These are phyloP conservation scores for Leptographium flavum DNA, from an alignment of 2,329 filamentous ascomycete genomes.

Conservation along the genomic window DNA sequence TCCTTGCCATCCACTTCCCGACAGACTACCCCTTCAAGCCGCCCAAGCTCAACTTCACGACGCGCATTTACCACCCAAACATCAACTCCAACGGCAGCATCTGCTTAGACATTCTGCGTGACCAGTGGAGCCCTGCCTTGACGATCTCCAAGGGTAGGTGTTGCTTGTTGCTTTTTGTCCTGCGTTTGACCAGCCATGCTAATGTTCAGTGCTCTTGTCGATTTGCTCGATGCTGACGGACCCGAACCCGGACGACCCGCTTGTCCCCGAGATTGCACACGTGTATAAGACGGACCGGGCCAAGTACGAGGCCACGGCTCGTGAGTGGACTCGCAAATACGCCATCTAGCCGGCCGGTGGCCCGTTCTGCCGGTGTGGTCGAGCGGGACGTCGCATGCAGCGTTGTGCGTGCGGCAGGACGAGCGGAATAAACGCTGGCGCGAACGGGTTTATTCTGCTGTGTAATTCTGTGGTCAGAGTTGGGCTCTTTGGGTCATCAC, in stretches of 20 bases:
- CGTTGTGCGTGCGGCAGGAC: neutral
- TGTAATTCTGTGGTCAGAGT: conserved; percentile 1
- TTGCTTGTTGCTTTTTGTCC: no score
- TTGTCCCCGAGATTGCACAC: conserved; percentile 97
- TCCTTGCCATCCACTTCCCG: conserved; percentile 96
- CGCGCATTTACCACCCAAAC: conserved; percentile 98
- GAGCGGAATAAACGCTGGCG: neutral
- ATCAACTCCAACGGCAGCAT: conserved; percentile 99
- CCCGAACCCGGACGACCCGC: conserved; percentile 96
- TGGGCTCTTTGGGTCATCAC: neutral
- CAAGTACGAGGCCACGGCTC: conserved; percentile 88
- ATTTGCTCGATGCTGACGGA: conserved; percentile 99
- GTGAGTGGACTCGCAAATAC: conserved; percentile 99
- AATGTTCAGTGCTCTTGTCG: conserved; percentile 79
- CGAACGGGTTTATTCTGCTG: conserved; percentile 2
- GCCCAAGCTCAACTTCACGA: conserved; percentile 99
- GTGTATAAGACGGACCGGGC: conserved; percentile 98
- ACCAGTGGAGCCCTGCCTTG: conserved; percentile 97
- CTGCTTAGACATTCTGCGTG: conserved; percentile 93
- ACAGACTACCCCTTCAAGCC: conserved; percentile 99
- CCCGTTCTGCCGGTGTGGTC: neutral
- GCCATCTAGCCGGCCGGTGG: conserved; percentile 50
- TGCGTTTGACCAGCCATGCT: no score
- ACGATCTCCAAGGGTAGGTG: conserved; percentile 89
- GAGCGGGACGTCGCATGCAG: neutral